A percentile compares a stretch with the other conserved stretches of the same genome.
phyloP scores from a whole-genome alignment of 345 rosid genomes.

The Eucalyptus microcorys region DNA sequence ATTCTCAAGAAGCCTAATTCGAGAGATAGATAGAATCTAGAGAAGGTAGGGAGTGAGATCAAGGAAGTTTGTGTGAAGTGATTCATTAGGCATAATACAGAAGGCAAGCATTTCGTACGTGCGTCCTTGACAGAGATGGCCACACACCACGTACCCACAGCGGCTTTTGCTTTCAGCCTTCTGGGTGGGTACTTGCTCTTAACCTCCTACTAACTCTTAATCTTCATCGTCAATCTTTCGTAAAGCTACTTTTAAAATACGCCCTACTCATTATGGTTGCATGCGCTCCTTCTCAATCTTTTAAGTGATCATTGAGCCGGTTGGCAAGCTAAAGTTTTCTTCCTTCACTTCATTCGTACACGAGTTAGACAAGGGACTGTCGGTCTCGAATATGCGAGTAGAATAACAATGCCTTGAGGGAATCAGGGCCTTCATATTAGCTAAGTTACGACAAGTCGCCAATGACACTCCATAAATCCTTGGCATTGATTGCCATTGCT shows the following conservation, averaged over 20 bases:
- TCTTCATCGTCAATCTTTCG: background rate
- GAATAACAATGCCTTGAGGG: background rate
- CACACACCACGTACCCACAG: constrained; percentile 3
- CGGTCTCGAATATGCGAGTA: background rate
- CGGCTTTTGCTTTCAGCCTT: constrained; percentile 51
- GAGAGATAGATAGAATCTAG: background rate
- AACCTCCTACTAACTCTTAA: background rate
- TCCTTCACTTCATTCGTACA: background rate
- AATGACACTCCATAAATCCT: too few relatives aligned
- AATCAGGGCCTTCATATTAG: background rate
- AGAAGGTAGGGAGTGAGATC: constrained; percentile 1
- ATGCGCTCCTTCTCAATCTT: background rate
- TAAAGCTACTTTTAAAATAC: background rate
- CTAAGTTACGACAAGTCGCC: background rate
- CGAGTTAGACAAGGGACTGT: background rate
- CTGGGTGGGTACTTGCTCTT: constrained; percentile 25
- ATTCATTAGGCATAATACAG: background rate
- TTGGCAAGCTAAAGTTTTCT: background rate
- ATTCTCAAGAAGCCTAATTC: background rate
- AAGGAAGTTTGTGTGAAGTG: background rate
- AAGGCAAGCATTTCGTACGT: background rate
- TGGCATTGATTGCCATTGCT: background rate
- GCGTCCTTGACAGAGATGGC: constrained; percentile 10
- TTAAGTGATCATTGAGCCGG: background rate
- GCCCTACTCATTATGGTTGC: background rate